Evolutionary conservation across 2,329 filamentous ascomycete species (phyloP), one percentile per base, ranked within the genome.

Genomic region (Capronia americana): DNA sequence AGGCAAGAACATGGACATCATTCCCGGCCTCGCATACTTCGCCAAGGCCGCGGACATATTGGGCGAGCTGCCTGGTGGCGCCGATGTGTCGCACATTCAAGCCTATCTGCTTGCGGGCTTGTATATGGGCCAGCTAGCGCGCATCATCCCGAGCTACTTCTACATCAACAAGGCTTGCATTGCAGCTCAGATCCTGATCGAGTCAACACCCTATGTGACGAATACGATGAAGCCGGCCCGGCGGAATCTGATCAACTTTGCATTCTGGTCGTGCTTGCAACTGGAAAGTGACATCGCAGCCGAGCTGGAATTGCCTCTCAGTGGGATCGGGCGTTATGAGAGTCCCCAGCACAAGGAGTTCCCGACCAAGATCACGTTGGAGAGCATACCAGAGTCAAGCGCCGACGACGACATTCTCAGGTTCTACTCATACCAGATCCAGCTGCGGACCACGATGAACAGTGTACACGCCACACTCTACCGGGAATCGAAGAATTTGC

Each of bases 221-320:
- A 50, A 50, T 11, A 63, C 50, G n/a, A 72, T 69, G 64, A 64
- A 70, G 28, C 51, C 59, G 24, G 46, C 64, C 5, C 56, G 63
- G 24, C 63, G 67, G 14, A 73, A 93, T 74, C 83, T 90, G 64
- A 83, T 90, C 41, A 83, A 90, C 14, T 85, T 96, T 72, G 90
- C 92, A 0, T 97, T 93, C 74, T 98, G 94, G 94, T 95, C 93
- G 7, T 96, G 92, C 75, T 81, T 97, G 69, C 94, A 98, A 75
- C 84, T 98, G 11, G 94, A 98, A 78, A 97, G 93, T 77, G 94
- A 98, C 77, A 92, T 98, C 54, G 85, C 97, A 55, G 95, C 95
- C 2, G 95, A 99, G 78, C 83, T 98, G 66, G 85, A 87, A 65
- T 79, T 90, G 14, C 86, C 86, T 4, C 81, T 84, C 1, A 89